Base-by-base conservation (phyloP, 2,329 filamentous ascomycete species). In the Colletotrichum somersetense region DNA sequence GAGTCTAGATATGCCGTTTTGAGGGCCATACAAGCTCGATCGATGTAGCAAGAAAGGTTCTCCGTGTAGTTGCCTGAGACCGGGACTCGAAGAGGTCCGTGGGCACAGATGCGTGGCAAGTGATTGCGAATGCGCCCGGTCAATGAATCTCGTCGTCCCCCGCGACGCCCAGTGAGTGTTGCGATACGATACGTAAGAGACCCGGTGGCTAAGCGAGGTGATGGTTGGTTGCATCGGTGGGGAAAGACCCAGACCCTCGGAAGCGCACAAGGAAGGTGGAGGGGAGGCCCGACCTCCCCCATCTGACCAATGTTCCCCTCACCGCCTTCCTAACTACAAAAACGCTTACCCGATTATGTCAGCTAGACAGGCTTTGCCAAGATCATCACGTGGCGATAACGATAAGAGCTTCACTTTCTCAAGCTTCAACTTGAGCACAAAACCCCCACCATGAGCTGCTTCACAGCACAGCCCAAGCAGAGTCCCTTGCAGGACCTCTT, bases 381-480 rank as follows among this genome's bases (percentile, higher is more conserved):
- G 0, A 8, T 12, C 1, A 26, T 64, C 72, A 76, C 75, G 71
- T 76, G 74, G 56, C 30, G 74, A 76, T 76, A 76, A 58, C 65
- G 73, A 74, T 74, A 74, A 74, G 73, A 71, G 71, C 71, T 73
- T 67, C 67, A 52, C 58, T 53, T 53, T 71, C 63, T 46, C 64
- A 53, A 52, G 73, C 73, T 72, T 73, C 57, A 55, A 57, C 66
- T 33, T 52, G 63, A 52, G 53, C 70, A 65, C n/a, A 48, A 48
- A n/a, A 46, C 20, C 20, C 69, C 62, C 70, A 62, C 67, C 59
- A 72, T 72, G 70, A 50, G 61, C 46, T 40, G 59, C 50, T 50
- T 71, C 50, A 66, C 65, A 46, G 62, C 30, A 23, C 46, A 65
- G 8, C 62, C 62, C 58, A 62, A 71, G 63, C 63, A 72, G 74